Conservation (phyloP, 768 basidiomycete genomes). For the Boletus pseudo-olivaceus region DNA sequence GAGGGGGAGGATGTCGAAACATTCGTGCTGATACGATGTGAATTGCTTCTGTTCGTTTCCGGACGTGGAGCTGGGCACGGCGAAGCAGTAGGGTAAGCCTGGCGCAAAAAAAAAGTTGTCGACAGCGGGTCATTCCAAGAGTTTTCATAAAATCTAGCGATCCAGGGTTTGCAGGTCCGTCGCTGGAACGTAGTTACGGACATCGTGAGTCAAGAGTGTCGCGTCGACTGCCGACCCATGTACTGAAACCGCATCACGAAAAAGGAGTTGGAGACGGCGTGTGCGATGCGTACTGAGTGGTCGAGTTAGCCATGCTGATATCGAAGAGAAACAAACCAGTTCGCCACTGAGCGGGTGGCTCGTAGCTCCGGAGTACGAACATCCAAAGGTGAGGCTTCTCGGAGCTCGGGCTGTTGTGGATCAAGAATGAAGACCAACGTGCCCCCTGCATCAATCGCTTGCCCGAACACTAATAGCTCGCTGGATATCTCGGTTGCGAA, state of each 20-base stretch:
- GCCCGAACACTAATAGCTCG: not conserved
- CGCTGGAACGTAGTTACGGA: constrained; percentile 11
- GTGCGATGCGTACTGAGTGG: constrained; percentile 7
- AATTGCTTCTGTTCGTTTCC: constrained; percentile 12
- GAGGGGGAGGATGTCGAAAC: not conserved
- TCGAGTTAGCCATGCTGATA: constrained; percentile 1
- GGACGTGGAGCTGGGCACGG: constrained; percentile 13
- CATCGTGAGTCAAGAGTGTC: constrained; percentile 3
- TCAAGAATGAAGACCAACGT: not conserved
- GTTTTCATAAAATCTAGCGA: constrained; percentile 3
- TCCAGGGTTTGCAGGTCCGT: constrained; percentile 5
- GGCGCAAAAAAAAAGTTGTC: no score
- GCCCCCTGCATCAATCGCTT: no score
- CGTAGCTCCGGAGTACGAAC: no score
- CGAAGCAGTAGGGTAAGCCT: constrained; percentile 9
- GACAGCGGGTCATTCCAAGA: not conserved
- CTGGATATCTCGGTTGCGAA: not conserved
- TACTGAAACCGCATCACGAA: not conserved
- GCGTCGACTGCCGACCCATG: not conserved
- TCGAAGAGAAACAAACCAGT: constrained; percentile 1
- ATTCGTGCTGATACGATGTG: not conserved
- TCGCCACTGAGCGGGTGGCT: no score
- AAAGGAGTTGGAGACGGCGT: no score
- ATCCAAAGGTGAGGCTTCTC: not conserved
- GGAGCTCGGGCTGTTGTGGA: no score